These are phyloP conservation scores for Pestalotiopsis sp. DNA, from an alignment of 2,329 filamentous ascomycete genomes.

Conservation along the genomic window DNA sequence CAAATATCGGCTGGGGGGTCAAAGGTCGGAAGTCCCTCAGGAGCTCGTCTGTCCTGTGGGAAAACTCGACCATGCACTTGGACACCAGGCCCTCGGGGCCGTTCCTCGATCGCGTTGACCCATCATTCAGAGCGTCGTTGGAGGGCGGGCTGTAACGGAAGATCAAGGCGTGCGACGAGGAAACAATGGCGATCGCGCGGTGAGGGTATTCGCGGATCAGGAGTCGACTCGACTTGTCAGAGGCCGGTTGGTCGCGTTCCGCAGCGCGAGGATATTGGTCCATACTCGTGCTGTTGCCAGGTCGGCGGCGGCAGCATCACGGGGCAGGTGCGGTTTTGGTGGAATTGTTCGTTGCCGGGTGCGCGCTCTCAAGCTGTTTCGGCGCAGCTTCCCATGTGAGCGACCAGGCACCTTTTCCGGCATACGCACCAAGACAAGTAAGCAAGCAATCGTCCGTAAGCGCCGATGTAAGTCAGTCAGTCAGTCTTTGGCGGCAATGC, in stretches of 20 bases:
- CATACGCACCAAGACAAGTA: not conserved
- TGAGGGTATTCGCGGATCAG: conserved; percentile 85
- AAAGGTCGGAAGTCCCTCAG: conserved; percentile 78
- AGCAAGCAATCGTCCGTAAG: not conserved
- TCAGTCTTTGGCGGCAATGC: not conserved
- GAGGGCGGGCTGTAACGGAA: conserved; percentile 76
- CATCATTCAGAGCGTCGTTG: conserved; percentile 62
- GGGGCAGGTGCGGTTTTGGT: not conserved
- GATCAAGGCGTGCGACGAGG: conserved; percentile 77
- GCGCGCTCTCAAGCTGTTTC: conserved; percentile 9
- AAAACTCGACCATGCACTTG: conserved; percentile 89
- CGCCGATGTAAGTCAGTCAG: not conserved
- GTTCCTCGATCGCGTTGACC: conserved; percentile 51
- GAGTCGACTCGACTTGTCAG: conserved; percentile 72
- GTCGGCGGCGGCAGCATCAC: conserved; percentile 9
- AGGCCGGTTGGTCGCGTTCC: conserved; percentile 15
- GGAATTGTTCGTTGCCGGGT: too few species aligned
- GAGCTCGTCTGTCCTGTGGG: conserved; percentile 64
- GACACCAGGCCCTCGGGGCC: conserved; percentile 49
- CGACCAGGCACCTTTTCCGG: not conserved
- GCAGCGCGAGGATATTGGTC: conserved; percentile 19
- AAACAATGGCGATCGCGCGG: conserved; percentile 85
- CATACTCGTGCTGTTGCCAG: conserved; percentile 12
- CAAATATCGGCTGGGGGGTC: conserved; percentile 74
- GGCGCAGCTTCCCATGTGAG: conserved; percentile 1